These are phyloP conservation scores for Chaetomium strumarium DNA, from an alignment of 2,329 filamentous ascomycete genomes.

Conservation along the genomic window DNA sequence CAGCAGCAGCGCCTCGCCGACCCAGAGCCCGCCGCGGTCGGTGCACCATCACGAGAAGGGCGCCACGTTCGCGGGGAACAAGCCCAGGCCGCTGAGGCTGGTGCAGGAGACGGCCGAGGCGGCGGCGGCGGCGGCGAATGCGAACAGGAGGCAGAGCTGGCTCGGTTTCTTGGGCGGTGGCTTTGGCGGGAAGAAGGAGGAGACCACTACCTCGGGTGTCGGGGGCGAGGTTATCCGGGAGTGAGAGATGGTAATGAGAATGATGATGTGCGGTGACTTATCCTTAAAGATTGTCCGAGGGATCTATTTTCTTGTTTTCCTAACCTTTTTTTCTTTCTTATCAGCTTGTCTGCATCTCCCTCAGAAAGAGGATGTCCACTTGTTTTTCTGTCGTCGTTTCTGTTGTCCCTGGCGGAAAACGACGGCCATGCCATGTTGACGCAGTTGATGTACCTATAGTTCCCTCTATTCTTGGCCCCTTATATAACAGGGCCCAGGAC, in stretches of 20 bases:
- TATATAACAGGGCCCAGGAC: too few relatives aligned
- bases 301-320: too few relatives aligned
- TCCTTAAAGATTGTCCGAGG: not conserved
- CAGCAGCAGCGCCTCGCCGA: slow-evolving; percentile 37
- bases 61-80: slow-evolving; percentile 59
- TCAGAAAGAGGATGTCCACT: not conserved
- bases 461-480: not conserved
- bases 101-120: slow-evolving; percentile 68
- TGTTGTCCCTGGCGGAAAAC: not conserved
- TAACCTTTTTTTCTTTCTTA: not conserved
- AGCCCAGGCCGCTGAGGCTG: slow-evolving; percentile 77
- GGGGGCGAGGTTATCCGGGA: slow-evolving; percentile 25
- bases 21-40: slow-evolving; percentile 46
- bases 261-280: not conserved
- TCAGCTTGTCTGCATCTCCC: not conserved
- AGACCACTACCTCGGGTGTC: slow-evolving; percentile 11
- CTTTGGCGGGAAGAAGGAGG: slow-evolving; percentile 44
- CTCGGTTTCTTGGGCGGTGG: slow-evolving; percentile 48
- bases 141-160: slow-evolving; percentile 59
- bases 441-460: not conserved
- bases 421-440: slow-evolving; percentile 1
- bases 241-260: not conserved
- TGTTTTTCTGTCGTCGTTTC: not conserved
- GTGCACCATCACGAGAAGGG: slow-evolving; percentile 49
- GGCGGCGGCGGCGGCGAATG: slow-evolving; percentile 34